Conservation (phyloP, 768 basidiomycete species). For the Phylloporus arenicola region DNA sequence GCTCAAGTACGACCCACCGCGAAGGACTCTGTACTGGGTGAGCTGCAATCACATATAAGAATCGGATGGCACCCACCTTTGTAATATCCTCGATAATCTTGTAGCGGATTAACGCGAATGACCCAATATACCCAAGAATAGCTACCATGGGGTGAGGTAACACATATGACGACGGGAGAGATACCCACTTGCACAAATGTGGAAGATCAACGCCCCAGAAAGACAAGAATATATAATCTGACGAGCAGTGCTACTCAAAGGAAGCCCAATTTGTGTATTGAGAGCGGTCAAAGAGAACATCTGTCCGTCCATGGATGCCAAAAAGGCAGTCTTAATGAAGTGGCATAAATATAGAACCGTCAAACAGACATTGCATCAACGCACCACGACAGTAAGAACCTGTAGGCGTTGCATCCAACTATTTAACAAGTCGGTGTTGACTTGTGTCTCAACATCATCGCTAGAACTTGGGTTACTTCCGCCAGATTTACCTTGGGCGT, state of each 20-base stretch:
- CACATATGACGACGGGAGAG: background rate
- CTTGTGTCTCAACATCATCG: slow-evolving; percentile 7
- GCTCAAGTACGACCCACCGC: slow-evolving; percentile 14
- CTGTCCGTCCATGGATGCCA: slow-evolving; percentile 24
- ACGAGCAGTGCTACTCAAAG: slow-evolving; percentile 6
- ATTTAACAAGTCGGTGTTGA: slow-evolving; percentile 16
- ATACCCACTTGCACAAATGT: slow-evolving; percentile 26
- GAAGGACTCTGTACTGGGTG: slow-evolving; percentile 5
- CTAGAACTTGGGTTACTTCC: background rate
- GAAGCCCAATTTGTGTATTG: slow-evolving; percentile 15
- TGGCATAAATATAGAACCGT: background rate
- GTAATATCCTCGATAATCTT: slow-evolving; percentile 17
- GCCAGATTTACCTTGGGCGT: slow-evolving; percentile 2
- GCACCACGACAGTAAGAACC: slow-evolving; percentile 24
- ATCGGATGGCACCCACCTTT: slow-evolving; percentile 9
- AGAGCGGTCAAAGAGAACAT: slow-evolving; percentile 24
- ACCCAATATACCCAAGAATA: slow-evolving; percentile 25
- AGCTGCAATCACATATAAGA: background rate
- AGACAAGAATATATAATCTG: slow-evolving; percentile 27
- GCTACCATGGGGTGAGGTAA: slow-evolving; percentile 8
- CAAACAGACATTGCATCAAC: slow-evolving; percentile 2
- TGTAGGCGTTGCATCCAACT: slow-evolving; percentile 27
- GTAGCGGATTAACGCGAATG: slow-evolving; percentile 27
- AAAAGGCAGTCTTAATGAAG: slow-evolving; percentile 25
- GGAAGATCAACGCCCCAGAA: slow-evolving; percentile 28